Evolutionary conservation across 1,284 basidiomycete species (phyloP), one percentile per base, ranked within the genome.

Genomic region (Spongiforma sp.): DNA sequence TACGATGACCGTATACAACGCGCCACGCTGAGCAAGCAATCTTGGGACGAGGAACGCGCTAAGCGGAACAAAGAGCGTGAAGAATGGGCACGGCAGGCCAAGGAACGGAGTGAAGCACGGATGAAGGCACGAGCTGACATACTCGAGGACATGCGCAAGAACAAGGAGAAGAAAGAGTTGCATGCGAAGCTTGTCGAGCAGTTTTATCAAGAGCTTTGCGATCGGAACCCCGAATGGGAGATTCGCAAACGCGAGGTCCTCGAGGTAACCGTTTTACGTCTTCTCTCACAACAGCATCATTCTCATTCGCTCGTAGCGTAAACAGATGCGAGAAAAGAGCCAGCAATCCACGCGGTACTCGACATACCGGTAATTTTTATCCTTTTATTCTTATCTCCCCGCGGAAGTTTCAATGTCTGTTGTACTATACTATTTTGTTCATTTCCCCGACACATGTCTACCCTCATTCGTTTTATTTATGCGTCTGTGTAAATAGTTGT

Each of bases 161-260:
- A 78, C 63, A 78, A 77, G 68, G 79, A 80, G 62, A 76, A 75
- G 61, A 77, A 79, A 65, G 77, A 73, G 43, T 62, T 73, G 62
- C 68, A 79, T 28, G 39, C 69, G 8, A 69, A 70, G 32, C 73
- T 86, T 70, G 80, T 84, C 10, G 77, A 81, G 36, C 79, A 83
- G 46, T 80, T 86, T 68, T 76, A 86, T 50, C 77, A 82, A 52
- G 83, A 86, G 53, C 78, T 91, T 62, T 81, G 85, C 60, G 76
- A 80, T 41, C 74, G 80, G 62, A 85, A 83, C 66, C 89, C 89
- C n/a, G 89, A 89, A 67, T 89, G 89, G 85, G 82, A 84, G 66
- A 79, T 80, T 43, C 81, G 89, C 57, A 81, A 81, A 70, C 78
- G 80, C 72, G 81, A 81, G 59, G 79, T 77, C 12, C 65, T 81